Base-by-base conservation (phyloP, 257 asterid species). In the Nicotiana attenuata region DNA sequence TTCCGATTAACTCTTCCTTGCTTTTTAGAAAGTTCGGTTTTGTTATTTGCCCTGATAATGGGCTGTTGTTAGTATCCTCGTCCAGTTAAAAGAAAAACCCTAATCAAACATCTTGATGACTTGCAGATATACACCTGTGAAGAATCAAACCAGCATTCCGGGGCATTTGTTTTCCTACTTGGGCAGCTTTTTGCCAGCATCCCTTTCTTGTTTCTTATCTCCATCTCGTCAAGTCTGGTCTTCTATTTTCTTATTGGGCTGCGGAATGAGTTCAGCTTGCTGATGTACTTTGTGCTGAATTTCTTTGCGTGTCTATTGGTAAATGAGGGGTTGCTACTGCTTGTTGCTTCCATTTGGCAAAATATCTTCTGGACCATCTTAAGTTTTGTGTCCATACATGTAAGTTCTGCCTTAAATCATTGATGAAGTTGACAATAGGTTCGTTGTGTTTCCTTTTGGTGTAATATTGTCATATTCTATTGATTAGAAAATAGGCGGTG, bases 191-290 rank as follows among this genome's bases (percentile, higher is more conserved):
- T 96, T 64, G 91, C 99, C 76, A 94, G 99, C 83, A 89, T 93
- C 17, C 99, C 98, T 2, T 94, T 94, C 87, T 85, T 96, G 90
- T 92, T 96, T 86, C 97, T 96, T 85, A 97, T 94, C 87, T 91
- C 99, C 85, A 83, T 96, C 80, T 94, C 98, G 5, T 90, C 98
- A 38, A 94, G 98, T 80, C 91, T 96, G 31, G 93, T 90, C 78
- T 96, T 96, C 92, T 96, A 96, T 88, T 96, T 96, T 92, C 96
- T 94, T 41, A 77, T 93, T 11, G 97, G 97, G 77, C 92, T 96
- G 69, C 94, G 90, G 66, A 90, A 91, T 50, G 98, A 96, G 79
- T 94, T 96, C 97, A 85, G 90, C 92, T 82, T 92, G 87, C 84
- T 96, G 92, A 85, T 94, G 89, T 96, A 96, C 82, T 96, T 96